Conservation (phyloP, 2,329 filamentous ascomycete species). For the Aspergillus sp. region DNA sequence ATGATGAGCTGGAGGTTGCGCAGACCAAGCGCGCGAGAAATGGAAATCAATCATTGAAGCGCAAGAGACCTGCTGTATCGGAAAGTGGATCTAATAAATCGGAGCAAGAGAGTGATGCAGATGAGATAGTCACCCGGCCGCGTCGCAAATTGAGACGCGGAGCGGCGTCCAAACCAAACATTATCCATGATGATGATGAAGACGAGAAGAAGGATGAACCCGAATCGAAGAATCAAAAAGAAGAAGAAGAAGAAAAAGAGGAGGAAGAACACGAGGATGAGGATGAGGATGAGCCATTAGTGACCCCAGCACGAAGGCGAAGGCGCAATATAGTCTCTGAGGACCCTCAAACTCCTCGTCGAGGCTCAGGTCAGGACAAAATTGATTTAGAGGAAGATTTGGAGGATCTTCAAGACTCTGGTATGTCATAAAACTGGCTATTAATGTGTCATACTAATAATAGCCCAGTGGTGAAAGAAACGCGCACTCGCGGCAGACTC, state of each 20-base stretch:
- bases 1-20: constrained; percentile 11
- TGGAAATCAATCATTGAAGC: constrained; percentile 4
- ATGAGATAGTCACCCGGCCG: constrained; percentile 18
- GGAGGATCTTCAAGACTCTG: constrained; percentile 39
- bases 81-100: constrained; percentile 3
- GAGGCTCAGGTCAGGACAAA: constrained; percentile 24
- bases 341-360: constrained; percentile 18
- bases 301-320: constrained; percentile 24
- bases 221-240: not conserved
- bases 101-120: constrained; percentile 21
- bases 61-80: constrained; percentile 11
- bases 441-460: not conserved
- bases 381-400: constrained; percentile 42
- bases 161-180: constrained; percentile 16
- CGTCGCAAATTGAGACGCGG: constrained; percentile 24
- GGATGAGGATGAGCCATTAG: constrained; percentile 15
- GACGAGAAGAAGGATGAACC: constrained; percentile 8
- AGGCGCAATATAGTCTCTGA: constrained; percentile 10
- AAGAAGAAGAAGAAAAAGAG: not conserved
- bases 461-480: constrained; percentile 27
- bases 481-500: constrained; percentile 35
- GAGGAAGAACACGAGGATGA: constrained; percentile 19
- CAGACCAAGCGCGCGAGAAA: constrained; percentile 4
- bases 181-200: constrained; percentile 22
- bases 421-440: constrained; percentile 13